Base-by-base conservation (phyloP, 768 basidiomycete species). In the Tubosaeta sp. region DNA sequence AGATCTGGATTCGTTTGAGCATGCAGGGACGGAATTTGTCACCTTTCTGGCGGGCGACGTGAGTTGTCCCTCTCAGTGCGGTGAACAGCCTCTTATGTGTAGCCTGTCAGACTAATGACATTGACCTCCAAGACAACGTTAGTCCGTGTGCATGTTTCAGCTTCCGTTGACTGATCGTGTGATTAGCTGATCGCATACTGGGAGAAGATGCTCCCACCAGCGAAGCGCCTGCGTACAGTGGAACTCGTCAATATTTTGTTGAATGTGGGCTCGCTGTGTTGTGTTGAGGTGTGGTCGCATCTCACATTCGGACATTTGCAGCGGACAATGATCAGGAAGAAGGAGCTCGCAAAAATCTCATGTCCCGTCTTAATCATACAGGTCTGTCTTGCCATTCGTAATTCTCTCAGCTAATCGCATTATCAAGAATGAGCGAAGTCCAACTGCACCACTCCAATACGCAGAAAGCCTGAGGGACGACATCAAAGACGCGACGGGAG, bases 291-390 rank as follows among this genome's bases (percentile, higher is more conserved):
- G 17, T n/a, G 17, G 17, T 31, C 38, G 47, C 42, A 42, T 57
- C 26, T 50, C 3, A 42, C 48, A 17, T 32, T 37, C 25, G 17
- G 38, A 12, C 10, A 11, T 60, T 27, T 26, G 25, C 51, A 90
- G 88, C 76, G 86, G 59, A 75, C 75, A 33, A 76, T 78, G 5
- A 65, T 88, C 43, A 75, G 59, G 37, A 56, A 73, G 17, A 74
- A 77, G 26, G 72, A 76, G 53, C 71, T 81, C 29, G 74, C 75
- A n/a, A 60, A 67, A 37, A 79, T 90, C 46, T 79, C 65, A 5
- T 79, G 80, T 55, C 88, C 88, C 2, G 79, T 85, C 11, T 71
- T 89, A 12, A 79, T 89, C 17, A 76, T 89, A 39, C 86, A 88
- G 68, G 86, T 86, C 48, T 51, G 73, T 62, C 16, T 10, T 10